Conservation (phyloP, 2,329 filamentous ascomycete genomes). For the Pseudocercospora macadamiae region DNA sequence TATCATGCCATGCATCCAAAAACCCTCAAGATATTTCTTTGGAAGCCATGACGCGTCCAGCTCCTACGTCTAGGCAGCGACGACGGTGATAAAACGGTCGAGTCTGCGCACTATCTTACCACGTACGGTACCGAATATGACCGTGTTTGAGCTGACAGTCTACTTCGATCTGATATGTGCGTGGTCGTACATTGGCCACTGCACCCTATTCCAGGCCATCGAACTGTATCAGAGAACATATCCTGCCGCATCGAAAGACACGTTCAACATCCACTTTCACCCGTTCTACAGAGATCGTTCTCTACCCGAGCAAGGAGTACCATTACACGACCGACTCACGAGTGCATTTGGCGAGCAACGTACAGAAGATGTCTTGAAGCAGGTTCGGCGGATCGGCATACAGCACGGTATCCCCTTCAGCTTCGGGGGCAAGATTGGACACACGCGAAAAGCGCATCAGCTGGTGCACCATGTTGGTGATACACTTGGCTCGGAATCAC, state of each 20-base stretch:
- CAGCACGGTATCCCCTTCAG: conserved; percentile 3
- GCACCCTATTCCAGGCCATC: conserved; percentile 9
- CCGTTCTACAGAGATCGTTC: conserved; percentile 12
- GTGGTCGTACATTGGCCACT: conserved; percentile 11
- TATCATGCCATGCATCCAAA: no score
- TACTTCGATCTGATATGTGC: conserved; percentile 12
- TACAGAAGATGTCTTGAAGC: neutral
- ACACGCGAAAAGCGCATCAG: conserved; percentile 2
- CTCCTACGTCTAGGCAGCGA: neutral
- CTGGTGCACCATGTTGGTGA: neutral
- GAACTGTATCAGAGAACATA: conserved; percentile 8
- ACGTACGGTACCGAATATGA: neutral
- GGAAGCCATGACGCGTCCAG: no score
- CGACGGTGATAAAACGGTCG: neutral
- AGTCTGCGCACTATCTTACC: neutral
- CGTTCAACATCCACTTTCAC: neutral
- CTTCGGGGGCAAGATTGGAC: conserved; percentile 2
- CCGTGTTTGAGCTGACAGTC: conserved; percentile 4
- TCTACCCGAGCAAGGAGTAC: conserved; percentile 2
- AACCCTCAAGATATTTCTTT: no score
- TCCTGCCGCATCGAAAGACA: neutral
- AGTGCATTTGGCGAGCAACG: neutral
- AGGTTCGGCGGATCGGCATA: neutral
- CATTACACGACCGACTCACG: neutral
- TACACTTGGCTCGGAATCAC: neutral